These are phyloP conservation scores for Lodderomyces beijingensis DNA, from an alignment of 1,139 yeast genomes.

Conservation along the genomic window DNA sequence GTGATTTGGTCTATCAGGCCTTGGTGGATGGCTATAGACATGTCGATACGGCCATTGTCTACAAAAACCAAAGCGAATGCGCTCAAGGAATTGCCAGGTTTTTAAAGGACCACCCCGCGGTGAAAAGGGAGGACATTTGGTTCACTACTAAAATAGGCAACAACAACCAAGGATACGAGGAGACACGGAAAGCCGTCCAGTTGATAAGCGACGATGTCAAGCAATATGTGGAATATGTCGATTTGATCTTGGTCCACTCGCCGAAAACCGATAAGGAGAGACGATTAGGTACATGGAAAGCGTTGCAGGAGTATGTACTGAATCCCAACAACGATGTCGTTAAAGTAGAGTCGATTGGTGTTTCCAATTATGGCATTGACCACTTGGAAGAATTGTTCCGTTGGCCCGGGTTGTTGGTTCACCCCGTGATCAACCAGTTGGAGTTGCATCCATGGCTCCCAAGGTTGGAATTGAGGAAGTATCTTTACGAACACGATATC, in stretches of 20 bases:
- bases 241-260: slow-evolving; percentile 35
- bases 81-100: slow-evolving; percentile 34
- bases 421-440: slow-evolving; percentile 41
- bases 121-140: slow-evolving; percentile 29
- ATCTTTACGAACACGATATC: slow-evolving; percentile 35
- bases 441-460: slow-evolving; percentile 49
- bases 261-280: slow-evolving; percentile 27
- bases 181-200: slow-evolving; percentile 51
- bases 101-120: slow-evolving; percentile 34
- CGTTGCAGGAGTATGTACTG: slow-evolving; percentile 33
- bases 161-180: slow-evolving; percentile 54
- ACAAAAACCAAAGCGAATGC: slow-evolving; percentile 52
- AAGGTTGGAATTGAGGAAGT: slow-evolving; percentile 33
- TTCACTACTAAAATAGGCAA: slow-evolving; percentile 61
- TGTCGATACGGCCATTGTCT: slow-evolving; percentile 34
- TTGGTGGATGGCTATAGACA: slow-evolving; percentile 67
- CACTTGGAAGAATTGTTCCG: slow-evolving; percentile 34
- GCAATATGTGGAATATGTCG: slow-evolving; percentile 42
- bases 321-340: slow-evolving; percentile 26
- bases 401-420: slow-evolving; percentile 31
- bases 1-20: slow-evolving; percentile 32
- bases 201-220: slow-evolving; percentile 29
- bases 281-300: slow-evolving; percentile 37
- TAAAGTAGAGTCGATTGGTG: slow-evolving; percentile 37
- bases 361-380: slow-evolving; percentile 35